phyloP scores from a whole-genome alignment of 1,139 yeast species.

The Entelexis paramagnoliae region DNA sequence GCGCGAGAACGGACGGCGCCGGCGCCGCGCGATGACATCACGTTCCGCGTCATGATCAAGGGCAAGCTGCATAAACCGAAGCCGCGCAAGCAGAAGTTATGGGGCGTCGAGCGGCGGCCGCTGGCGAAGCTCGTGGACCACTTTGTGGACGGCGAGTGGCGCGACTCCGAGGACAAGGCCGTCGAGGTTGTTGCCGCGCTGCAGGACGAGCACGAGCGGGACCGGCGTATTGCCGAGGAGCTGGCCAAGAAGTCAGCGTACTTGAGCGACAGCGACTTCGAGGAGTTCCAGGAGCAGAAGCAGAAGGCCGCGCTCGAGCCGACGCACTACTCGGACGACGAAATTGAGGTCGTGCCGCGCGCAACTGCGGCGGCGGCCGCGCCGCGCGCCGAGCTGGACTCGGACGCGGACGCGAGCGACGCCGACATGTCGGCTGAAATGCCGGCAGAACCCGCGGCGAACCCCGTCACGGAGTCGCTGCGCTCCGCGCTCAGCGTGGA shows the following conservation, averaged over 20 bases:
- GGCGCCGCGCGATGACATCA: constrained; percentile 43
- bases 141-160: constrained; percentile 64
- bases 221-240: constrained; percentile 17
- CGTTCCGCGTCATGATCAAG: constrained; percentile 57
- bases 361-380: background rate
- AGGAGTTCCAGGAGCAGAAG: constrained; percentile 30
- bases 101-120: constrained; percentile 73
- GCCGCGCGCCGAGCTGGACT: constrained; percentile 10
- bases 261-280: constrained; percentile 26
- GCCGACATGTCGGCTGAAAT: background rate
- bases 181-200: constrained; percentile 21
- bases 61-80: constrained; percentile 33
- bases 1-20: constrained; percentile 55
- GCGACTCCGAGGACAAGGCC: constrained; percentile 66
- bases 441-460: background rate
- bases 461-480: constrained; percentile 20
- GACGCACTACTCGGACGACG: constrained; percentile 28
- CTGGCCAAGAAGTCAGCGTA: constrained; percentile 15
- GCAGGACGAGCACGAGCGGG: constrained; percentile 23
- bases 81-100: constrained; percentile 43
- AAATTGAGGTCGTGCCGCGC: constrained; percentile 37
- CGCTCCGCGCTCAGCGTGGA: constrained; percentile 23
- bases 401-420: background rate
- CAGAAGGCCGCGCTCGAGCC: constrained; percentile 39
- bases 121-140: constrained; percentile 52